A percentile compares a stretch with the other conserved stretches of the same genome.
phyloP scores from a whole-genome alignment of 1,284 basidiomycete species.

The Ceratobasidium sp. region DNA sequence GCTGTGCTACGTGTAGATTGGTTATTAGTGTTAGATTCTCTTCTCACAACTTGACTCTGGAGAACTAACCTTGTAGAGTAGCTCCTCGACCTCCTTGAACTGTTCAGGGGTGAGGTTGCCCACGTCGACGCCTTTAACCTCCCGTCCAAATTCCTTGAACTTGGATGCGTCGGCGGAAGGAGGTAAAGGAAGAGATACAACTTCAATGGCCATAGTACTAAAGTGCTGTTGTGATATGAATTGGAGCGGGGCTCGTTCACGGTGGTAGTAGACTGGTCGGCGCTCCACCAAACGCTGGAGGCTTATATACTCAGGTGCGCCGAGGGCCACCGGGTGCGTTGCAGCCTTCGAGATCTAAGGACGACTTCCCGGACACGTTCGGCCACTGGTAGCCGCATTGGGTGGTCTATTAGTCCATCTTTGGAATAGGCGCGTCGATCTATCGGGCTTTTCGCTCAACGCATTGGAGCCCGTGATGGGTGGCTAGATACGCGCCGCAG shows the following conservation, averaged over 20 bases:
- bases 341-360: conserved; percentile 2
- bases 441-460: neutral
- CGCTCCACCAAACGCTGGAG: neutral
- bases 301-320: conserved; percentile 6
- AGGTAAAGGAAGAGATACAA: conserved; percentile 64
- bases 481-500: neutral
- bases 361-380: conserved; percentile 11
- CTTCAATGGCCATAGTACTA: conserved; percentile 61
- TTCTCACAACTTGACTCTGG: neutral
- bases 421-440: neutral
- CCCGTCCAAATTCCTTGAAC: conserved; percentile 68
- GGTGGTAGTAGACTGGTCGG: neutral
- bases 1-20: conserved; percentile 60
- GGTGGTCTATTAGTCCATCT: conserved; percentile 1
- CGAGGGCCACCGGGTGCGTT: conserved; percentile 12
- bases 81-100: conserved; percentile 64
- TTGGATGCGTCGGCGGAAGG: conserved; percentile 62
- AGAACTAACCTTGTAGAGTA: conserved; percentile 70
- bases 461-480: neutral
- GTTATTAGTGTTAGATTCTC: neutral
- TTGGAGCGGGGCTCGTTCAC: neutral
- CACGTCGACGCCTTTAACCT: conserved; percentile 67
- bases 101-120: conserved; percentile 60
- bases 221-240: neutral
- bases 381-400: neutral